Evolutionary conservation across 495 filamentous ascomycete genomes (phyloP), one percentile per base, ranked within the genome.

Genomic region (Niebla homalea): DNA sequence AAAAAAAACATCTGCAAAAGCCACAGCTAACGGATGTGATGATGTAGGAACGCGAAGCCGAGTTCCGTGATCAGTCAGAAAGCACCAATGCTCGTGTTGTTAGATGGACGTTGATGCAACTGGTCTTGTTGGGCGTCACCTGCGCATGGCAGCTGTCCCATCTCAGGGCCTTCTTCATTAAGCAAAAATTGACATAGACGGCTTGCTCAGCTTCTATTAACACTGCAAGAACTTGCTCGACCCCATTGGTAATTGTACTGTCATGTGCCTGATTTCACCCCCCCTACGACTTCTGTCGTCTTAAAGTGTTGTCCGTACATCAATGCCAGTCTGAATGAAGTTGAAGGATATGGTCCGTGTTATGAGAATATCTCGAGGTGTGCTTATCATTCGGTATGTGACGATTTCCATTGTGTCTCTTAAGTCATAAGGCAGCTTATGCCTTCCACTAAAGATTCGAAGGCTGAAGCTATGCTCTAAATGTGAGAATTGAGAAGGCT

Each of bases 101-200:
- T 21, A 80, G 88, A 50, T 98, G 92, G 92, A 87, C 89, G 40
- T 64, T 94, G 49, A 81, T 97, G 51, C 92, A 98, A 67, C 68
- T 96, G 51, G 75, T 79, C 50, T 79, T 98, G n/a, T 71, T 98
- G 36, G 88, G 84, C 23, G 75, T 84, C 43, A 93, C 92, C 23
- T 98, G 92, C 66, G 87, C 92, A 49, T 98, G 92, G 92, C 92
- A 98, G 67, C 74, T 98, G 29, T 93, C 87, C 12, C 89, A 97
- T 66, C 76, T 98, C 48, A 74, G 92, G 49, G 84, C 86, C 20
- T 98, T 98, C 75, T 98, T 98, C 72, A 98, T 98, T 73, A 98
- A 98, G 77, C 92, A 98, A 72, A 98, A 98, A 73, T 76, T 98
- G 61, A 97, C 92, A 42, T 92, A 50, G 65, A 12, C 7, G 19